These are phyloP conservation scores for Xylariales sp. DNA, from an alignment of 2,329 filamentous ascomycete species.

Conservation along the genomic window DNA sequence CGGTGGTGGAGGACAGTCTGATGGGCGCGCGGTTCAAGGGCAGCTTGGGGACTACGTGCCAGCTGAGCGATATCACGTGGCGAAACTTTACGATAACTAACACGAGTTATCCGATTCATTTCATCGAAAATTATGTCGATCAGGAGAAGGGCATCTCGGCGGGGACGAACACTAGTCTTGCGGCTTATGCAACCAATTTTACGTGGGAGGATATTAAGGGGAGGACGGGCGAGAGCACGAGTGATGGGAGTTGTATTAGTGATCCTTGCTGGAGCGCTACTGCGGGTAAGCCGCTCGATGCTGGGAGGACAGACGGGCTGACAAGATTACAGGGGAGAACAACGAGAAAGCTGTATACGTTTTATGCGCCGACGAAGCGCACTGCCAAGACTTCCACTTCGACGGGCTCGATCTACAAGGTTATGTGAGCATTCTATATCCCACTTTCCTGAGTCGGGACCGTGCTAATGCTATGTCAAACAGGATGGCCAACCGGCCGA, in stretches of 20 bases:
- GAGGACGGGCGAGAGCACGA: constrained; percentile 8
- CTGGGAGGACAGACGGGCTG: no score
- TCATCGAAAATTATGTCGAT: constrained; percentile 19
- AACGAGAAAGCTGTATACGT: constrained; percentile 15
- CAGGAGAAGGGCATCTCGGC: constrained; percentile 13
- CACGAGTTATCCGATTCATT: constrained; percentile 19
- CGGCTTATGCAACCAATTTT: constrained; percentile 16
- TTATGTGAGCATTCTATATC: constrained; percentile 17
- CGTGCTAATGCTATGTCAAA: no score
- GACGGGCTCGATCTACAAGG: constrained; percentile 13
- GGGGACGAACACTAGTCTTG: constrained; percentile 12
- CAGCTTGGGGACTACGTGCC: constrained; percentile 17
- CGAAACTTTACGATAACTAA: constrained; percentile 17
- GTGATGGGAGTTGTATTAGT: constrained; percentile 17
- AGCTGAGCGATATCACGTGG: constrained; percentile 17
- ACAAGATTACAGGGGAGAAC: constrained; percentile 13
- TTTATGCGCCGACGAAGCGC: constrained; percentile 13
- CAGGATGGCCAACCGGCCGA: constrained; percentile 14
- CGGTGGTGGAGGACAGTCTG: constrained; percentile 14
- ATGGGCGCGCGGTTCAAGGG: constrained; percentile 19
- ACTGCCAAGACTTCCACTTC: constrained; percentile 18
- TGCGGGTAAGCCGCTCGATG: constrained; percentile 7
- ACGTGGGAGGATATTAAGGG: constrained; percentile 17
- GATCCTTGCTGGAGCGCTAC: constrained; percentile 19
- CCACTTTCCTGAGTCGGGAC: no score